Conservation (phyloP, 1,284 basidiomycete genomes). For the Marasmius oreades region DNA sequence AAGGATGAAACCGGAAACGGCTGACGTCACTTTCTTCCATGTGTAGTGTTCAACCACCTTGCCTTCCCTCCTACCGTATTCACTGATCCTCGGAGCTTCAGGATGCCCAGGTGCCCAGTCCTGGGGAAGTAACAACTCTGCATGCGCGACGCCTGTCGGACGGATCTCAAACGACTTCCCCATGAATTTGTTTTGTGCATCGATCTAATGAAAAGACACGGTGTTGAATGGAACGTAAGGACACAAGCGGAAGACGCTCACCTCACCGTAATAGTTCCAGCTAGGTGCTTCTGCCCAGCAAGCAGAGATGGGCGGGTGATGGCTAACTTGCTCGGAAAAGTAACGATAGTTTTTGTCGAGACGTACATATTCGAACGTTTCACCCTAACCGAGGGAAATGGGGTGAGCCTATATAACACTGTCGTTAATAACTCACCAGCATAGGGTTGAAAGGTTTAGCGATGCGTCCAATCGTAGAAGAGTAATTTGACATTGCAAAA, state of each 20-base stretch:
- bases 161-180: conserved; percentile 96
- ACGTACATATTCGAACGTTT: conserved; percentile 94
- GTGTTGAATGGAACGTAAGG: conserved; percentile 4
- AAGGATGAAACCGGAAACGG: conserved; percentile 91
- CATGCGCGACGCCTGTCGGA: conserved; percentile 92
- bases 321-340: conserved; percentile 92
- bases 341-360: conserved; percentile 91
- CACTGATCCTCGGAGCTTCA: conserved; percentile 35
- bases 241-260: conserved; percentile 22
- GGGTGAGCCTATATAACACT: too few species aligned
- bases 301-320: conserved; percentile 97
- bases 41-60: conserved; percentile 82
- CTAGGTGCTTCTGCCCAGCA: conserved; percentile 89
- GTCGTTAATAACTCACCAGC: conserved; percentile 75
- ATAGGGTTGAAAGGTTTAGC: conserved; percentile 96
- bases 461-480: conserved; percentile 90
- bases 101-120: conserved; percentile 61
- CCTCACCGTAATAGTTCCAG: conserved; percentile 94
- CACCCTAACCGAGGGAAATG: conserved; percentile 39
- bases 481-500: conserved; percentile 98
- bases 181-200: conserved; percentile 93
- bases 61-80: conserved; percentile 29
- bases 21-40: conserved; percentile 96
- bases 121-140: conserved; percentile 76
- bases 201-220: conserved; percentile 56